Percentiles rank a stretch among this genome's conserved stretches.
Evolutionary conservation across 2,329 filamentous ascomycete genomes (phyloP).

Genomic region (Drechslerella coelobrocha): DNA sequence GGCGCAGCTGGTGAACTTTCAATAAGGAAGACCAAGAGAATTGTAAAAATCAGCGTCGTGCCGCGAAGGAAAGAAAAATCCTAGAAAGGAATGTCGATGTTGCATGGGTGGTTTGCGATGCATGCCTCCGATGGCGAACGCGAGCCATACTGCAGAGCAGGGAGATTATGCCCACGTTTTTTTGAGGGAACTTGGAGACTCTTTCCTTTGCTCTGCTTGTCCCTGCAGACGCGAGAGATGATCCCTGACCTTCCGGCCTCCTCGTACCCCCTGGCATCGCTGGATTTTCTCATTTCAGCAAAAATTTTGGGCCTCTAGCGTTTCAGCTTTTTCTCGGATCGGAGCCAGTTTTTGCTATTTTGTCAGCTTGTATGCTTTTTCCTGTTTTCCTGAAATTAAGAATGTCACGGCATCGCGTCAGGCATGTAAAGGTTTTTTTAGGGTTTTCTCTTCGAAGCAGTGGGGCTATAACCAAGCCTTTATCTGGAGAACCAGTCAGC

Average conservation of each 20-base stretch:
- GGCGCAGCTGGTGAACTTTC: background rate
- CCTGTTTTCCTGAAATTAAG: slow-evolving; percentile 32
- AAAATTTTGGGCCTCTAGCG: slow-evolving; percentile 32
- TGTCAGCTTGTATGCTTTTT: slow-evolving; percentile 14
- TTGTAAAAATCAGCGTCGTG: slow-evolving; percentile 42
- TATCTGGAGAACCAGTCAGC: slow-evolving; percentile 10
- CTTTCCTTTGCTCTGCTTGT: slow-evolving; percentile 35
- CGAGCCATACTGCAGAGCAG: slow-evolving; percentile 39
- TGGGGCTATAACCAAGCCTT: slow-evolving; percentile 7
- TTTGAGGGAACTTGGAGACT: slow-evolving; percentile 17
- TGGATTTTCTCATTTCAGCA: slow-evolving; percentile 9
- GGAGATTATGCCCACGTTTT: slow-evolving; percentile 49
- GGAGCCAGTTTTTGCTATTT: slow-evolving; percentile 33
- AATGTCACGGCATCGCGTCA: slow-evolving; percentile 16
- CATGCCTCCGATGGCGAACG: slow-evolving; percentile 43
- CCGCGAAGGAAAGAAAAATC: slow-evolving; percentile 40
- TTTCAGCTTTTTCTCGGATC: slow-evolving; percentile 49
- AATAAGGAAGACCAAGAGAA: slow-evolving; percentile 15
- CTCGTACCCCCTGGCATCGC: slow-evolving; percentile 27
- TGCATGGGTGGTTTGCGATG: slow-evolving; percentile 12
- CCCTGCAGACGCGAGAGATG: slow-evolving; percentile 45
- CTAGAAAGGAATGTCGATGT: slow-evolving; percentile 49
- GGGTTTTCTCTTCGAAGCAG: background rate
- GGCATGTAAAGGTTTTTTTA: background rate
- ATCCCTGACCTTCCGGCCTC: slow-evolving; percentile 29